These are phyloP conservation scores for Bisporella sp. DNA, from an alignment of 2,329 filamentous ascomycete species.

Conservation along the genomic window DNA sequence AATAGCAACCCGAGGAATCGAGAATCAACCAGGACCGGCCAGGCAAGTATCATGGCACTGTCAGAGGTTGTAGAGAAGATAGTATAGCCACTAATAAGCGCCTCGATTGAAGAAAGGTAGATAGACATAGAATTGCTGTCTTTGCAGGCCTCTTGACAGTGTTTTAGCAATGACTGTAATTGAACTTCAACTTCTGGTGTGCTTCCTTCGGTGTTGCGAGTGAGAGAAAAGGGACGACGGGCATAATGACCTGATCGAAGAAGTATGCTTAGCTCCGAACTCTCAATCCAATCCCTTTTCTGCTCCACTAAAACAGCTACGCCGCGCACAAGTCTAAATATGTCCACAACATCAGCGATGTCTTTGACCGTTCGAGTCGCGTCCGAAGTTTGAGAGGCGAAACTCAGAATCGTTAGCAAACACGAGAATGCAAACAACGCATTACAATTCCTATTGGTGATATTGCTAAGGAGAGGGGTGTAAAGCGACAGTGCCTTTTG, in stretches of 20 bases:
- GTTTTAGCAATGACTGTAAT: neutral
- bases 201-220: neutral
- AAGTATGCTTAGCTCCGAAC: neutral
- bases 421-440: constrained; percentile 2
- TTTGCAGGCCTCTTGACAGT: neutral
- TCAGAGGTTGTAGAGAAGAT: neutral
- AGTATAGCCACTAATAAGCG: neutral
- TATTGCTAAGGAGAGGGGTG: constrained; percentile 1
- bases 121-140: neutral
- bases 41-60: neutral
- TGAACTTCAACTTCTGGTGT: neutral
- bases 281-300: constrained; percentile 2
- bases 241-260: neutral
- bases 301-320: neutral
- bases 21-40: constrained; percentile 1
- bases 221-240: neutral
- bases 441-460: neutral
- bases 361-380: neutral
- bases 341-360: constrained; percentile 2
- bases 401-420: constrained; percentile 1
- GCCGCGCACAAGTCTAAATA: constrained; percentile 1
- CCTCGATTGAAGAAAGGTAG: neutral
- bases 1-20: constrained; percentile 1
- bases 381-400: neutral
- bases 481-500: constrained; percentile 1